Evolutionary conservation across 2,329 filamentous ascomycete genomes (phyloP).

Genomic region (Atkinsonella texensis): DNA sequence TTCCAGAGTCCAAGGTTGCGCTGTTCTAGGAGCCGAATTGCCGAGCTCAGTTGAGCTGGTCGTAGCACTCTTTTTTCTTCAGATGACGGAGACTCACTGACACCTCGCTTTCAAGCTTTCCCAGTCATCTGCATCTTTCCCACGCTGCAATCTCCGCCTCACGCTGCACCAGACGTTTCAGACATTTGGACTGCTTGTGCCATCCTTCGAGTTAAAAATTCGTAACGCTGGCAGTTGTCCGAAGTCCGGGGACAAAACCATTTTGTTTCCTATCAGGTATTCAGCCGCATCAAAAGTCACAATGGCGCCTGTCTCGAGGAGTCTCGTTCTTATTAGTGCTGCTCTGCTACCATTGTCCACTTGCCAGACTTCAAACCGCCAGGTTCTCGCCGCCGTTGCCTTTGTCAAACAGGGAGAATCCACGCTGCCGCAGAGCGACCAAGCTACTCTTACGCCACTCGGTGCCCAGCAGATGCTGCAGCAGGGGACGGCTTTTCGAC

Average conservation of each 20-base stretch:
- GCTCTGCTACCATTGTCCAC: not conserved
- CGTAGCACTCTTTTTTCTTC: too few relatives aligned
- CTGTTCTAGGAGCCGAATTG: not conserved
- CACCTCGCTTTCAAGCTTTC: too few relatives aligned
- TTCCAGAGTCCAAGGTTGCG: not conserved
- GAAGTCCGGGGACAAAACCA: too few relatives aligned
- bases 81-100: too few relatives aligned
- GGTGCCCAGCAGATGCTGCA: conserved; percentile 40
- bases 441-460: conserved; percentile 33
- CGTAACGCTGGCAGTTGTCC: too few relatives aligned
- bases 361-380: conserved; percentile 16
- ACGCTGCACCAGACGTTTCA: too few relatives aligned
- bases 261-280: not conserved
- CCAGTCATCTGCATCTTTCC: not conserved
- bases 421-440: conserved; percentile 26
- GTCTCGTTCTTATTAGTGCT: not conserved
- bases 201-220: too few relatives aligned
- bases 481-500: conserved; percentile 36
- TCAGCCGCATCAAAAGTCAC: not conserved
- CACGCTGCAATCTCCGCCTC: not conserved
- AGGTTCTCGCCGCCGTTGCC: conserved; percentile 36
- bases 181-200: too few relatives aligned
- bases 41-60: too few relatives aligned
- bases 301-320: not conserved
- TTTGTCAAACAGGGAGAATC: conserved; percentile 43